Evolutionary conservation across 139 green algal genomes (phyloP), one percentile per base, ranked within the genome.

Genomic region (Desmodesmus armatus): DNA sequence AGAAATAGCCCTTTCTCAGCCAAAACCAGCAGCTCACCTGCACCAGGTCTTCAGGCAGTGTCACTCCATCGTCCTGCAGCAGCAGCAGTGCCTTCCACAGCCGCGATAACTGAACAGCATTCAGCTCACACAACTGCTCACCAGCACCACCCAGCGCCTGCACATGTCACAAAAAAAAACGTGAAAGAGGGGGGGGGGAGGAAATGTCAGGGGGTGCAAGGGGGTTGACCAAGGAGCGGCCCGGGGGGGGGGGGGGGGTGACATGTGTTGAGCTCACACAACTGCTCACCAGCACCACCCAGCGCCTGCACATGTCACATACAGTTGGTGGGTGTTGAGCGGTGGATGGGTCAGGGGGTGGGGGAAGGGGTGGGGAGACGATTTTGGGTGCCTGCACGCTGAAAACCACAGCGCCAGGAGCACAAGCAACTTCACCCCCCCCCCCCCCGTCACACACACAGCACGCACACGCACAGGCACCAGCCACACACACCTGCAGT

Each of bases 51-150:
- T 49, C 21, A 53, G 75, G 75, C 19, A 35, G 51, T 0, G 9
- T 0, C 6, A 53, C 19, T 7, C 75, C 75, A 25, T 31, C 13
- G 25, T 49, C 21, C 49, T 11, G 17, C 75, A 82, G 33, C 75
- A 82, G 75, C 75, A 82, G 33, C 75, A 82, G 75, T 17, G 75
- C 75, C 35, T 82, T 82, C 75, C 75, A 82, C 75, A 82, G 33
- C 75, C 51, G 51, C 31, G 29, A 29, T 19, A 82, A 35, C 29
- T 70, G 51, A 21, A 69, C 33, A 3, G 51, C 51, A 40, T 82
- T 53, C 33, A 82, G 21, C 19, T 49, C 37, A 6, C 51, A 35
- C 21, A 82, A 9, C 60, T 35, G 51, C 11, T 82, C n/a, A 70
- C 33, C 44, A 43, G n/a, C 51, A 25, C 15, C 51, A 35, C 51